phyloP scores from a whole-genome alignment of 2,329 filamentous ascomycete species.

The Peltaster fructicola region DNA sequence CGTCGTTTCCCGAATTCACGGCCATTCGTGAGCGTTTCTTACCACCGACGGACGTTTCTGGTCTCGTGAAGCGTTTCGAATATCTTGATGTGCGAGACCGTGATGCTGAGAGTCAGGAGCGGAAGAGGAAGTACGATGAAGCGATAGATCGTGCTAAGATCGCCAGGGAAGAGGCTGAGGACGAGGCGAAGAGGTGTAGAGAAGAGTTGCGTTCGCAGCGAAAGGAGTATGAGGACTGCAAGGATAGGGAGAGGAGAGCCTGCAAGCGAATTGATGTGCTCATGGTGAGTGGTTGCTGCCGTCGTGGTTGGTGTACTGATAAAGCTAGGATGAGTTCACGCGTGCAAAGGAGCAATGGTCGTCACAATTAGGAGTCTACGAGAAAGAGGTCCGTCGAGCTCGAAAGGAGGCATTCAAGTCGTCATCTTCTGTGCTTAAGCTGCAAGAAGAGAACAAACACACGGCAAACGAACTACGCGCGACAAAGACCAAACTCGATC shows the following conservation, averaged over 20 bases:
- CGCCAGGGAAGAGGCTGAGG: constrained; percentile 47
- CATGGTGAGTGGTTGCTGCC: constrained; percentile 37
- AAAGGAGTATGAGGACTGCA: constrained; percentile 45
- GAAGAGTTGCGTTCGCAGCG: constrained; percentile 42
- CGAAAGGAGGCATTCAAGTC: constrained; percentile 60
- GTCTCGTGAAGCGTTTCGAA: constrained; percentile 54
- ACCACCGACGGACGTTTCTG: constrained; percentile 35
- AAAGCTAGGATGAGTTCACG: constrained; percentile 46
- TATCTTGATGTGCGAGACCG: constrained; percentile 38
- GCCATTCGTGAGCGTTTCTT: no score
- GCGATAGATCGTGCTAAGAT: constrained; percentile 27
- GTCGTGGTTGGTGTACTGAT: constrained; percentile 12
- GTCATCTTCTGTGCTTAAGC: constrained; percentile 49
- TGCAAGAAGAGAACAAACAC: constrained; percentile 57
- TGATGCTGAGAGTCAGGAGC: constrained; percentile 22
- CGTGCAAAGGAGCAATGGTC: constrained; percentile 44
- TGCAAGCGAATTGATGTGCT: constrained; percentile 49
- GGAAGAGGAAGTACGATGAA: constrained; percentile 25
- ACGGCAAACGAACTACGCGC: constrained; percentile 37
- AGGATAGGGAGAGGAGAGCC: constrained; percentile 47
- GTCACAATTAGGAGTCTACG: constrained; percentile 35
- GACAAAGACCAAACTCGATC: constrained; percentile 41
- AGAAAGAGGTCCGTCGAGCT: constrained; percentile 53
- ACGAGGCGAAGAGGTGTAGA: constrained; percentile 44
- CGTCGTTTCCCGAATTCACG: constrained; percentile 16